These are phyloP conservation scores for Metroxylon sagu DNA, from an alignment of 176 grass and related monocot genomes.

Conservation along the genomic window DNA sequence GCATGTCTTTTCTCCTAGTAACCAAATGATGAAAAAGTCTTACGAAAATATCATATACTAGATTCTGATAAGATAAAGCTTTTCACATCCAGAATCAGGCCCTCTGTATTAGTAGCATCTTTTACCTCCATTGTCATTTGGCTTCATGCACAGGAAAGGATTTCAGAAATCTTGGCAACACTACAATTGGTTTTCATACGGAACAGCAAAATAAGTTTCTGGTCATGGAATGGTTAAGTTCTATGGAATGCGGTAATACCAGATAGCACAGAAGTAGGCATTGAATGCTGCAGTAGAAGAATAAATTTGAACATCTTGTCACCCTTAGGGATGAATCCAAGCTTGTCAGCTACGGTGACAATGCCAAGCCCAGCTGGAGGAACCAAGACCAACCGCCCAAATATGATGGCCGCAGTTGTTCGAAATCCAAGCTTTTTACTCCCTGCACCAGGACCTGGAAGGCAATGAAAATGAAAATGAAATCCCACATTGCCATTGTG, in stretches of 20 bases:
- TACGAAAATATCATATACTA: too few species aligned
- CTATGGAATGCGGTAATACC: slow-evolving; percentile 33
- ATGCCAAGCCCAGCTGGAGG: slow-evolving; percentile 80
- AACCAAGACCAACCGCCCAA: slow-evolving; percentile 70
- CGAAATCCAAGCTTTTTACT: slow-evolving; percentile 81
- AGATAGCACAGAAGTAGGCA: slow-evolving; percentile 98
- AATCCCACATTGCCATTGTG: too few species aligned
- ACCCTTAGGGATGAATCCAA: slow-evolving; percentile 70
- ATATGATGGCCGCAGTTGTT: slow-evolving; percentile 80
- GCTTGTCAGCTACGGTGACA: slow-evolving; percentile 65
- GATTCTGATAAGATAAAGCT: too few species aligned
- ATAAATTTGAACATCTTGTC: slow-evolving; percentile 99
- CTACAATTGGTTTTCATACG: slow-evolving; percentile 10
- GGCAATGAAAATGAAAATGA: slow-evolving; percentile 10
- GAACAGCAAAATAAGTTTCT: slow-evolving; percentile 9
- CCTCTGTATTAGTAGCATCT: too few species aligned
- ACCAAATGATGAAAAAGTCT: too few species aligned
- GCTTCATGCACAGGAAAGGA: too few species aligned
- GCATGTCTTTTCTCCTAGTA: too few species aligned
- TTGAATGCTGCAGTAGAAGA: slow-evolving; percentile 82
- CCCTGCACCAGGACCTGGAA: slow-evolving; percentile 89
- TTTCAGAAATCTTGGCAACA: too few species aligned
- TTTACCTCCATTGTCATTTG: too few species aligned
- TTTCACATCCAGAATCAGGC: too few species aligned
- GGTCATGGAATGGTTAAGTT: not conserved